Percentiles rank a stretch among this genome's conserved stretches.
Conservation (phyloP, 352 stramenopile species). For the Poterioochromonas sp. region DNA sequence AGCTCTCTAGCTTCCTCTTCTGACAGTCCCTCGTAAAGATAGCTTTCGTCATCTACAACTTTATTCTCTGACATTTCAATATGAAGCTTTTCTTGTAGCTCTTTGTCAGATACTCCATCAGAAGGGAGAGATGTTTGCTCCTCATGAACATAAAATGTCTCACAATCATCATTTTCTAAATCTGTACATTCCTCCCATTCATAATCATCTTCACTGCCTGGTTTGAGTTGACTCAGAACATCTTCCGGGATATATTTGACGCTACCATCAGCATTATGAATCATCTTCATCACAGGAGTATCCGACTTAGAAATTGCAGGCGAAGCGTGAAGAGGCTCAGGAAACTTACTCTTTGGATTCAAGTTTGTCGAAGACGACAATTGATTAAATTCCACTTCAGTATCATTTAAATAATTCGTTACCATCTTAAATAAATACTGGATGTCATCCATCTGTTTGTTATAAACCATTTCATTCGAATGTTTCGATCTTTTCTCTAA, state of each 20-base stretch:
- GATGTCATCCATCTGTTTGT: background rate
- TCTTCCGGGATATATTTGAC: background rate
- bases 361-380: background rate
- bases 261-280: background rate
- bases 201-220: background rate
- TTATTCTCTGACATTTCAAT: background rate
- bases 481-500: background rate
- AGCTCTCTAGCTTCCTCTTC: background rate
- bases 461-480: background rate
- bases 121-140: background rate
- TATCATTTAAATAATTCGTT: background rate
- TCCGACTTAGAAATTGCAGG: background rate
- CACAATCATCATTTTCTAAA: background rate
- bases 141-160: background rate
- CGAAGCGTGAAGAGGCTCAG: background rate
- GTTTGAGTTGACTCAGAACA: background rate
- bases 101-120: background rate
- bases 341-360: background rate
- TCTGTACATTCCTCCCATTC: slow-evolving; percentile 21
- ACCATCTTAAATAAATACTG: background rate
- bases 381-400: background rate
- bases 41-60: background rate
- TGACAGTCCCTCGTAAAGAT: background rate
- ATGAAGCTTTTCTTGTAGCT: background rate
- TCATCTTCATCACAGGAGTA: background rate